These are phyloP conservation scores for Phyllosticta capitalensis DNA, from an alignment of 2,329 filamentous ascomycete genomes.

Conservation along the genomic window DNA sequence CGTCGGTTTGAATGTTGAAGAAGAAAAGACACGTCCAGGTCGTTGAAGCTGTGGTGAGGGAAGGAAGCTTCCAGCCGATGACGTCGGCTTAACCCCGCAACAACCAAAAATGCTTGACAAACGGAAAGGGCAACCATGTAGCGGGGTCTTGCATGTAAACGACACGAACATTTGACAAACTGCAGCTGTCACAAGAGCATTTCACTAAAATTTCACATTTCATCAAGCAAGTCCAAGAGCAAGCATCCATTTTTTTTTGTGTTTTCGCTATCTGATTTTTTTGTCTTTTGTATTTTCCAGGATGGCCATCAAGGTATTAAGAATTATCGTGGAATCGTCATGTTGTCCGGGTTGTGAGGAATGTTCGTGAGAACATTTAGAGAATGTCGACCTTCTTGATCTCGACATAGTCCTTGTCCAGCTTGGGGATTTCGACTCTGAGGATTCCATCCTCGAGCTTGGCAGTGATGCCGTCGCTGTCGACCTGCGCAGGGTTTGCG, in stretches of 20 bases:
- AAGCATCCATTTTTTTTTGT: conserved; percentile 7
- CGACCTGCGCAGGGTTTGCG: conserved; percentile 51
- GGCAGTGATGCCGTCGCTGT: conserved; percentile 58
- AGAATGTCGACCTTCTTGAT: conserved; percentile 44
- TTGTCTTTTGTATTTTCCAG: background rate
- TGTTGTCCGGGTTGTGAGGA: background rate
- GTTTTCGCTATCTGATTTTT: background rate
- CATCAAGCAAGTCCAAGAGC: background rate
- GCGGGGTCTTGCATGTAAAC: background rate
- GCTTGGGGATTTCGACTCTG: conserved; percentile 66
- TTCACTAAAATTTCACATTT: background rate
- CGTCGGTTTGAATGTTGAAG: background rate
- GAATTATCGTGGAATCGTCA: background rate
- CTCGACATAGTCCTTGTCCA: conserved; percentile 54
- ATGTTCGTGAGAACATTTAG: conserved; percentile 19
- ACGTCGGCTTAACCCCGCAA: conserved; percentile 8
- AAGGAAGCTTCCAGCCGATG: conserved; percentile 2
- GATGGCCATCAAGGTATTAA: background rate
- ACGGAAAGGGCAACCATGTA: background rate
- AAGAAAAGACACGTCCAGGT: background rate
- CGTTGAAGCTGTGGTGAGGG: background rate
- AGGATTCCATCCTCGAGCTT: conserved; percentile 73
- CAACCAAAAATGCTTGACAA: background rate
- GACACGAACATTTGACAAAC: background rate
- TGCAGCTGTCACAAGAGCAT: background rate